These are phyloP conservation scores for Pythium volutum DNA, from an alignment of 352 stramenopile genomes.

Conservation along the genomic window DNA sequence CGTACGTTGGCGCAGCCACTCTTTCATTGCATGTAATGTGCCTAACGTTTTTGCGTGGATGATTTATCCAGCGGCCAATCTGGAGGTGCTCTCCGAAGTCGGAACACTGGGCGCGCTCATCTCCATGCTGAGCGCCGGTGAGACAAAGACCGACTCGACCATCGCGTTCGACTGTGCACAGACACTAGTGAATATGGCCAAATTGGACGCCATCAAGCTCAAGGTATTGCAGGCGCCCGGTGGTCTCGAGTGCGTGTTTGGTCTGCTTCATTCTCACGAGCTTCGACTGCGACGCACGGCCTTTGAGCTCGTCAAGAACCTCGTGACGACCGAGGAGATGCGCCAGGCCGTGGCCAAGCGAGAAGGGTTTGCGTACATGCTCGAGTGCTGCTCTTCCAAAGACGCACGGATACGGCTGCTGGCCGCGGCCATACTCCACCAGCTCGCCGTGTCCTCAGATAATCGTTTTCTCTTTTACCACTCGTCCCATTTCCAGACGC, in stretches of 20 bases:
- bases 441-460: slow-evolving; percentile 48
- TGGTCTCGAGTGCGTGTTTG: slow-evolving; percentile 68
- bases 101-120: slow-evolving; percentile 70
- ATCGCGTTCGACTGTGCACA: slow-evolving; percentile 70
- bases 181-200: slow-evolving; percentile 55
- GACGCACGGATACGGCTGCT: slow-evolving; percentile 52
- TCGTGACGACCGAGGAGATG: slow-evolving; percentile 61
- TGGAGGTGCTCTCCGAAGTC: slow-evolving; percentile 62
- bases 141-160: slow-evolving; percentile 49
- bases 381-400: slow-evolving; percentile 55
- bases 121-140: slow-evolving; percentile 56
- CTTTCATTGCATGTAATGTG: too few species aligned
- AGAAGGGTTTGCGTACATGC: slow-evolving; percentile 65
- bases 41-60: too few species aligned
- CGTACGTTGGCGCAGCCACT: slow-evolving; percentile 22
- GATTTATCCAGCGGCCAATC: slow-evolving; percentile 45
- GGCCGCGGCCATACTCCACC: slow-evolving; percentile 55
- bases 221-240: slow-evolving; percentile 67
- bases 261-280: slow-evolving; percentile 52
- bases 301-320: slow-evolving; percentile 56
- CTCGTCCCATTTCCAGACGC: slow-evolving; percentile 48
- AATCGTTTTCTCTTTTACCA: slow-evolving; percentile 66
- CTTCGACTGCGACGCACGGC: slow-evolving; percentile 45
- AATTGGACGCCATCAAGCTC: slow-evolving; percentile 44
- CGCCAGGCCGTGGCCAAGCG: slow-evolving; percentile 56